A percentile compares a stretch with the other conserved stretches of the same genome.
Conservation (phyloP, 2,329 filamentous ascomycete genomes). For the Penicillium verrucosum region DNA sequence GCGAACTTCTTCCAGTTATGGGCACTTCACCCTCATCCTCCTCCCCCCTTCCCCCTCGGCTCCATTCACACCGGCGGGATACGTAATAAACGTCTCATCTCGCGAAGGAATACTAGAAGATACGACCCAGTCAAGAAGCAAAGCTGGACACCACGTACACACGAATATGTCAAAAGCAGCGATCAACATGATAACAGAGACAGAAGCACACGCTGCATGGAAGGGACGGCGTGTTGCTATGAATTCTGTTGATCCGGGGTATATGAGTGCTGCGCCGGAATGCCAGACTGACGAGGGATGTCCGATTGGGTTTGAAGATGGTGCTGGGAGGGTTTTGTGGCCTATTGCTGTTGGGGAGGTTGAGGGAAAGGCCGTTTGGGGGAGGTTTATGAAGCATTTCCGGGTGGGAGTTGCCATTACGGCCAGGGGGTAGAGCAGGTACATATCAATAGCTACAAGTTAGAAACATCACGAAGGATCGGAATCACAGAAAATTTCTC, state of each 20-base stretch:
- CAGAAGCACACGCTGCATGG: conserved; percentile 35
- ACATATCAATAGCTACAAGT: too few relatives aligned
- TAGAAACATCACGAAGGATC: too few relatives aligned
- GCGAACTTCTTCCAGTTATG: conserved; percentile 32
- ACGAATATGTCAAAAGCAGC: conserved; percentile 44
- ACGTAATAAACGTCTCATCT: conserved; percentile 35
- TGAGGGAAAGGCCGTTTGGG: conserved; percentile 14
- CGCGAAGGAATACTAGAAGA: conserved; percentile 38
- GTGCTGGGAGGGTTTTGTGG: conserved; percentile 38
- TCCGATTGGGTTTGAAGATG: conserved; percentile 41
- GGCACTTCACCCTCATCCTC: not conserved
- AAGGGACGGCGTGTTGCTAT: conserved; percentile 30
- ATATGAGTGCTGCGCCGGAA: conserved; percentile 39
- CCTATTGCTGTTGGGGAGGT: conserved; percentile 29
- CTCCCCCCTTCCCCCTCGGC: not conserved
- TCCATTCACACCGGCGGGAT: conserved; percentile 4
- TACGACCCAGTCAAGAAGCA: conserved; percentile 15
- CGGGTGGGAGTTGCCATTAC: conserved; percentile 12
- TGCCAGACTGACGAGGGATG: conserved; percentile 26
- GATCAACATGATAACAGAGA: conserved; percentile 44
- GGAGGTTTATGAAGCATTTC: conserved; percentile 27
- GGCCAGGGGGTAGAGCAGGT: not conserved
- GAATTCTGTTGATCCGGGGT: conserved; percentile 41
- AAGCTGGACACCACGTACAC: conserved; percentile 37
- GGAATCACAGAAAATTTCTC: too few relatives aligned